phyloP scores from a whole-genome alignment of 208 protist species.

The Leishmania tarentolae region DNA sequence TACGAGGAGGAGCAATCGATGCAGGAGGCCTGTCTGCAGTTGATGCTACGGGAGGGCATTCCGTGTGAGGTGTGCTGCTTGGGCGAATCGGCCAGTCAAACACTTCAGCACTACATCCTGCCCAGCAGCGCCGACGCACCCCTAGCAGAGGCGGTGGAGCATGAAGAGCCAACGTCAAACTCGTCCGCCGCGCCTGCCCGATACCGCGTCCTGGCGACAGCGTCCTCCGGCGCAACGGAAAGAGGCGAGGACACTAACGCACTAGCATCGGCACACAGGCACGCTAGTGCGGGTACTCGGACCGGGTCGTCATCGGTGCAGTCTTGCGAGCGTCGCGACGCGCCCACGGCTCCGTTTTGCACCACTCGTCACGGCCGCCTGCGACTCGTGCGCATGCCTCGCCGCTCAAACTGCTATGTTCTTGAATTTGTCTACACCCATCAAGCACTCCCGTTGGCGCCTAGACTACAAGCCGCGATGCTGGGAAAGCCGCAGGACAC shows the following conservation, averaged over 20 bases:
- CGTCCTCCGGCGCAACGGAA: not conserved
- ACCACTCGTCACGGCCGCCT: slow-evolving; percentile 40
- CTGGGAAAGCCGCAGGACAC: slow-evolving; percentile 22
- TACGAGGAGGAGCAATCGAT: slow-evolving; percentile 70
- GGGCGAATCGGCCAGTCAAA: slow-evolving; percentile 31
- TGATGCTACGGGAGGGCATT: slow-evolving; percentile 74
- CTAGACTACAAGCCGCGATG: slow-evolving; percentile 35
- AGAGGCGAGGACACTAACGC: not conserved
- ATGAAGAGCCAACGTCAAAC: not conserved
- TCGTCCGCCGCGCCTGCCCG: slow-evolving; percentile 13
- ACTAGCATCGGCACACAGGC: not conserved
- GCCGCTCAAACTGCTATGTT: slow-evolving; percentile 42
- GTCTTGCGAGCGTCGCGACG: slow-evolving; percentile 5
- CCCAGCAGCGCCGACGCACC: slow-evolving; percentile 28
- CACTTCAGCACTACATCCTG: slow-evolving; percentile 35
- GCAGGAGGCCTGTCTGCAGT: slow-evolving; percentile 54
- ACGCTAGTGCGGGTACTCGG: not conserved
- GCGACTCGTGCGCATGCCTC: slow-evolving; percentile 44
- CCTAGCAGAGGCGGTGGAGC: slow-evolving; percentile 18
- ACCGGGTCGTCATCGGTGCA: not conserved
- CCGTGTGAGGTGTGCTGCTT: slow-evolving; percentile 67
- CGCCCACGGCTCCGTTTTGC: slow-evolving; percentile 14
- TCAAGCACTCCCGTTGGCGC: slow-evolving; percentile 47
- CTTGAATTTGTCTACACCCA: slow-evolving; percentile 76
- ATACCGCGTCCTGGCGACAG: slow-evolving; percentile 5